Conservation (phyloP, 2,329 filamentous ascomycete species). For the Xylaria sp. region DNA sequence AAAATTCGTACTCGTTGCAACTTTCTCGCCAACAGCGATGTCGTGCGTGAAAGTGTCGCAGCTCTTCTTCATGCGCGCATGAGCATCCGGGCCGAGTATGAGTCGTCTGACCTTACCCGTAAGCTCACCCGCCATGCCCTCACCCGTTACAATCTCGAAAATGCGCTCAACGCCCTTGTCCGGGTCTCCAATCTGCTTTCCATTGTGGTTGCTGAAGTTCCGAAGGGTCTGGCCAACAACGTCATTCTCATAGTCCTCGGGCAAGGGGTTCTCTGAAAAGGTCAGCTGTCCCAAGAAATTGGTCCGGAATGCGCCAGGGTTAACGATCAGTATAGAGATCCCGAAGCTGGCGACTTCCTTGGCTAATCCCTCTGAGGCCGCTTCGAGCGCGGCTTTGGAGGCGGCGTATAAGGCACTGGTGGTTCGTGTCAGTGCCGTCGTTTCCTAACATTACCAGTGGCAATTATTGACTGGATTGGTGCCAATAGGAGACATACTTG, state of each 20-base stretch:
- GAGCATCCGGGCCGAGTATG: slow-evolving; percentile 35
- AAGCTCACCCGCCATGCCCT: slow-evolving; percentile 30
- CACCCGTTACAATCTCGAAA: slow-evolving; percentile 34
- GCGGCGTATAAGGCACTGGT: slow-evolving; percentile 23
- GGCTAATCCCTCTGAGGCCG: slow-evolving; percentile 34
- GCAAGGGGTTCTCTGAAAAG: slow-evolving; percentile 10
- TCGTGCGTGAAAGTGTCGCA: slow-evolving; percentile 23
- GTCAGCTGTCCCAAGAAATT: slow-evolving; percentile 33
- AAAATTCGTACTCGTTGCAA: slow-evolving; percentile 23
- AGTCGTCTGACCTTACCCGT: slow-evolving; percentile 34
- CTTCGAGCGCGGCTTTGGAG: slow-evolving; percentile 39
- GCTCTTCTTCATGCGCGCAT: slow-evolving; percentile 20
- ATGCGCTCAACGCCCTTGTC: slow-evolving; percentile 35
- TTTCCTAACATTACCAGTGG: neutral
- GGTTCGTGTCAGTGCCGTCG: neutral
- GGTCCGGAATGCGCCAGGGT: slow-evolving; percentile 40
- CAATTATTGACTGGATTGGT: neutral
- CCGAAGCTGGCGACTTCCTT: slow-evolving; percentile 34
- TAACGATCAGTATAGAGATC: slow-evolving; percentile 37
- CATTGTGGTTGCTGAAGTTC: slow-evolving; percentile 19
- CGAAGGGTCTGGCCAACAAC: slow-evolving; percentile 7
- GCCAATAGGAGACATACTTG: slow-evolving; percentile 8
- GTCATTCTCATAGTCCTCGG: slow-evolving; percentile 24
- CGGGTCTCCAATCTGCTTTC: slow-evolving; percentile 32
- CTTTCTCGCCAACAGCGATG: slow-evolving; percentile 20